A percentile compares a stretch with the other conserved stretches of the same genome.
Conservation (phyloP, 495 filamentous ascomycete genomes). For the Talaromyces thailandensis region DNA sequence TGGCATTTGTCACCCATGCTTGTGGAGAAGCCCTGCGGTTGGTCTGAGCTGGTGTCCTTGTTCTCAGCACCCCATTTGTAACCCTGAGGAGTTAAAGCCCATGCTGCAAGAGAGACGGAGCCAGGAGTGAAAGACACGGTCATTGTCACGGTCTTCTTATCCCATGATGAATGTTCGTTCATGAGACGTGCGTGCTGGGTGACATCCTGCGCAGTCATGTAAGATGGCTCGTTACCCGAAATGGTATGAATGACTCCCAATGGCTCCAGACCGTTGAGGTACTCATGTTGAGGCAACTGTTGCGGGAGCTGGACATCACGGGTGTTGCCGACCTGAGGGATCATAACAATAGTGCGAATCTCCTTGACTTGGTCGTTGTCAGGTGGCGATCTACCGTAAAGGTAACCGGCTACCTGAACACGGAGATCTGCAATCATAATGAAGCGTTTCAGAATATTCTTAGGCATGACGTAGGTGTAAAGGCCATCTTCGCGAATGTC, state of each 20-base stretch:
- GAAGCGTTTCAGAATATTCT: conserved; percentile 97
- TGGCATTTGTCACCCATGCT: conserved; percentile 94
- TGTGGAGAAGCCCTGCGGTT: conserved; percentile 87
- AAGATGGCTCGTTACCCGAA: conserved; percentile 86
- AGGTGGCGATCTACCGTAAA: conserved; percentile 86
- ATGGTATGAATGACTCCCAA: conserved; percentile 94
- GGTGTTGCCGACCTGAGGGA: conserved; percentile 91
- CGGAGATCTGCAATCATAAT: conserved; percentile 97
- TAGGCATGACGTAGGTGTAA: conserved; percentile 95
- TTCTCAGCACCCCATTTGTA: conserved; percentile 98
- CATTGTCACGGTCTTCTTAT: conserved; percentile 93
- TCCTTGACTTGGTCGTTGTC: conserved; percentile 98
- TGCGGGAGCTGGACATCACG: conserved; percentile 87
- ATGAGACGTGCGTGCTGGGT: conserved; percentile 88
- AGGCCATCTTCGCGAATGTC: conserved; percentile 73
- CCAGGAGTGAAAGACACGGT: conserved; percentile 98
- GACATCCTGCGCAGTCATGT: conserved; percentile 92
- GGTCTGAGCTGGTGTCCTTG: conserved; percentile 81
- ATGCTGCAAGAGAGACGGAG: conserved; percentile 88
- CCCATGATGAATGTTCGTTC: conserved; percentile 73
- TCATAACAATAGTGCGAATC: conserved; percentile 90
- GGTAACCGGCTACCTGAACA: conserved; percentile 89
- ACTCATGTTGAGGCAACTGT: conserved; percentile 88
- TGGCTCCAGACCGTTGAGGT: conserved; percentile 79
- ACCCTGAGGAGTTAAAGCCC: conserved; percentile 80